These are phyloP conservation scores for Tulasnella sp. DNA, from an alignment of 768 basidiomycete genomes.

Conservation along the genomic window DNA sequence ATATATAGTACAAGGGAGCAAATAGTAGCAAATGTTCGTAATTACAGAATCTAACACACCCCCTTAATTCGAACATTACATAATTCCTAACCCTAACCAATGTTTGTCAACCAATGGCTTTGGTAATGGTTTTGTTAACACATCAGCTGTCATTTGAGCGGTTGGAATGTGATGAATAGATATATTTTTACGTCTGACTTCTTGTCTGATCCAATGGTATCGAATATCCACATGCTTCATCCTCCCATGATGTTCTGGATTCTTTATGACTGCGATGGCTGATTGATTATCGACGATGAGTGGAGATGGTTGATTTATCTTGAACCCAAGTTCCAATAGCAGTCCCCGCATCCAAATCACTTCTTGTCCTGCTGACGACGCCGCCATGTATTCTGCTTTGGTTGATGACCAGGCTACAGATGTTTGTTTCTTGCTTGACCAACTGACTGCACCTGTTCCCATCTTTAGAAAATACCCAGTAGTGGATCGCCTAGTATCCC, in stretches of 20 bases:
- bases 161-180: conserved; percentile 14
- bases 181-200: background rate
- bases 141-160: conserved; percentile 17
- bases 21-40: no score
- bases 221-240: conserved; percentile 28
- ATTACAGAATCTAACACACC: conserved; percentile 7
- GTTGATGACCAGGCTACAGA: conserved; percentile 46
- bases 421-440: conserved; percentile 48
- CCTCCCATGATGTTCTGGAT: conserved; percentile 26
- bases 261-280: background rate
- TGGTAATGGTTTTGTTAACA: conserved; percentile 25
- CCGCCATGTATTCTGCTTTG: conserved; percentile 43
- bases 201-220: conserved; percentile 14
- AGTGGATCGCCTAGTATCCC: conserved; percentile 44
- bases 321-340: conserved; percentile 37
- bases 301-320: conserved; percentile 32
- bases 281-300: conserved; percentile 31
- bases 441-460: conserved; percentile 46
- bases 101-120: background rate
- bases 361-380: conserved; percentile 38
- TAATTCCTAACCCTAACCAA: background rate
- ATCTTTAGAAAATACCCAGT: conserved; percentile 48
- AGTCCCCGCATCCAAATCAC: conserved; percentile 39
- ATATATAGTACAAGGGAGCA: no score
- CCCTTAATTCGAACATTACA: conserved; percentile 18